Base-by-base conservation (phyloP, 352 stramenopile genomes). In the Pilasporangium apinafurcum region DNA sequence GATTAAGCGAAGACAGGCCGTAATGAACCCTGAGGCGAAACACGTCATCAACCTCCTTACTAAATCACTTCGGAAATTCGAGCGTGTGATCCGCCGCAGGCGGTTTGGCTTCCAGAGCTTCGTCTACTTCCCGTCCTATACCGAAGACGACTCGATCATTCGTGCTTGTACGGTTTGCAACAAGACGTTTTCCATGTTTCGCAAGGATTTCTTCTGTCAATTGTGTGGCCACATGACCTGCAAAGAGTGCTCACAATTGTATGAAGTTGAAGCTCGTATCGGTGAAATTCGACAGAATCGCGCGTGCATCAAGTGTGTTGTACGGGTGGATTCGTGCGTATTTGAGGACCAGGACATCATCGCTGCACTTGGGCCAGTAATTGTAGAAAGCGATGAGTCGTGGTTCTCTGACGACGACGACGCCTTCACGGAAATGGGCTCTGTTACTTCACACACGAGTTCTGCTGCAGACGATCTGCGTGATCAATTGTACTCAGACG, bases 51-150 rank as follows among this genome's bases (percentile, higher is more conserved):
- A 73, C 8, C 31, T 80, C 9, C 38, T 86, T 9, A 68, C 68
- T 14, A 75, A 64, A 8, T 83, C 68, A 29, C 39, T 89, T 31
- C 62, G 59, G 30, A 47, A 70, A 30, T 68, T 85, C n/a, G 76
- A 89, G 49, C 65, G 65, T 16, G 68, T 89, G 31, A 85, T 86
- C 44, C 70, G 73, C 0, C 76, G 76, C 0, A 69, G 76, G 20
- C 73, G 76, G 22, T 66, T 86, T 25, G 76, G 76, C 2, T 65
- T 89, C 44, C 76, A 89, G 53, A 68, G 58, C 32, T 80, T 86
- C 39, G 62, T 82, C 13, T 68, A 63, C 30, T 60, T 77, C 28
- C 59, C 60, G 16, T 59, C 37, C 1, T n/a, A 46, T 0, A 24
- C 53, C 10, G 39, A 39, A 16, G 33, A 30, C 1, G 39, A 53